phyloP scores from a whole-genome alignment of 2,329 filamentous ascomycete species.

The Diaporthe ampelina region DNA sequence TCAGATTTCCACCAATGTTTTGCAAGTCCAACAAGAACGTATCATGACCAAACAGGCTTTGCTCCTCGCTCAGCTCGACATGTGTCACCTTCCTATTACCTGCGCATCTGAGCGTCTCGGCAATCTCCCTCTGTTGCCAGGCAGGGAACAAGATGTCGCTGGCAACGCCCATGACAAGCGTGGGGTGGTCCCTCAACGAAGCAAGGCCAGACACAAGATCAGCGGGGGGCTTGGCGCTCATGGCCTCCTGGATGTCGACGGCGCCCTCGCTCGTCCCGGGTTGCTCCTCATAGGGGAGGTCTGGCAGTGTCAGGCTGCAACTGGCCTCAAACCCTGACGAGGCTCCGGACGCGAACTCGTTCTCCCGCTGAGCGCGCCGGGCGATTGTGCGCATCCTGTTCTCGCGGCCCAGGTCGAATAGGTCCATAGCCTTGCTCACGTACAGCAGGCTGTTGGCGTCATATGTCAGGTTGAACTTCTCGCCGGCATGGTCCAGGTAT shows the following conservation, averaged over 20 bases:
- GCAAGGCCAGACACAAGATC: conserved; percentile 85
- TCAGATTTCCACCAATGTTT: conserved; percentile 88
- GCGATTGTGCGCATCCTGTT: conserved; percentile 74
- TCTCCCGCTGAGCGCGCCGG: conserved; percentile 73
- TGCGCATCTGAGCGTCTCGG: conserved; percentile 80
- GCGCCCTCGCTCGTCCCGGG: conserved; percentile 60
- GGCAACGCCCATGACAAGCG: conserved; percentile 91
- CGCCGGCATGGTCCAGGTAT: conserved; percentile 96
- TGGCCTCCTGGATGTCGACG: conserved; percentile 42
- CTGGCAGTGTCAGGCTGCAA: conserved; percentile 87
- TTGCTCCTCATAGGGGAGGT: conserved; percentile 89
- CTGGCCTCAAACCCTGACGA: conserved; percentile 57
- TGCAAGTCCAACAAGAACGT: conserved; percentile 94
- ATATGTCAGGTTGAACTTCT: conserved; percentile 98
- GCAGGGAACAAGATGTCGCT: conserved; percentile 97
- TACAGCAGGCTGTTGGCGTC: conserved; percentile 96
- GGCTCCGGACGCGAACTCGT: conserved; percentile 66
- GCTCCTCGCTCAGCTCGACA: conserved; percentile 92
- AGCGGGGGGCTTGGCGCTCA: conserved; percentile 72
- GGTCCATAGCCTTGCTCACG: conserved; percentile 98
- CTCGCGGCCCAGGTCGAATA: conserved; percentile 88
- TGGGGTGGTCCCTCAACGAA: conserved; percentile 80
- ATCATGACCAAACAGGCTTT: conserved; percentile 95
- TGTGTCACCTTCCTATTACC: conserved; percentile 89
- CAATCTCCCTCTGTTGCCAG: conserved; percentile 97